Conservation (phyloP, 345 rosid species). For the Nephelium lappaceum region DNA sequence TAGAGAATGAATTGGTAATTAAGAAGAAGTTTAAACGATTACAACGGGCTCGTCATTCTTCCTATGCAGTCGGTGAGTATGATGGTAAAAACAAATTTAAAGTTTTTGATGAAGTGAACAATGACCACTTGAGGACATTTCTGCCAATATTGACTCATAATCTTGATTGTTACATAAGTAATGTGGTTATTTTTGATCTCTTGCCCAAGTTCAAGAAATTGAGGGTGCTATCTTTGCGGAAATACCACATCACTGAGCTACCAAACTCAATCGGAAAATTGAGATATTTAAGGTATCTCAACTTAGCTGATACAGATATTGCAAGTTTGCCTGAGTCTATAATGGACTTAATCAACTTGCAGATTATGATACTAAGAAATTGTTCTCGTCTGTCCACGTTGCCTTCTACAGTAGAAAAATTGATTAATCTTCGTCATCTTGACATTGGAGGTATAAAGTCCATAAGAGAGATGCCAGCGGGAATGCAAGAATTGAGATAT, state of each 20-base stretch:
- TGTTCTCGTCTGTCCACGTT: too few species aligned
- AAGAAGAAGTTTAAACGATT: neutral
- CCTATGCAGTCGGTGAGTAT: neutral
- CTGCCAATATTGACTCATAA: neutral
- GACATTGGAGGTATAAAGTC: too few species aligned
- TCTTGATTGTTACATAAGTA: neutral
- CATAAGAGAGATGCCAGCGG: too few species aligned
- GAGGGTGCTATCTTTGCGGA: neutral
- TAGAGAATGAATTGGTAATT: neutral
- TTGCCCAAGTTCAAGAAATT: neutral
- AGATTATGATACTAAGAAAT: too few species aligned
- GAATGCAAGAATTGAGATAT: too few species aligned
- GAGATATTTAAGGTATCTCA: neutral
- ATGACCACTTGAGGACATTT: neutral
- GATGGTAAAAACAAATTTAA: neutral
- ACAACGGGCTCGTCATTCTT: neutral
- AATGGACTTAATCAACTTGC: too few species aligned
- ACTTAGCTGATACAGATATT: too few species aligned
- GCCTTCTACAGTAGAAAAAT: too few species aligned
- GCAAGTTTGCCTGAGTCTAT: too few species aligned
- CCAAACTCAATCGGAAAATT: conserved; percentile 18
- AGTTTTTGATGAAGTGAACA: neutral
- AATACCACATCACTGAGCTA: neutral
- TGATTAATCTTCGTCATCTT: too few species aligned
- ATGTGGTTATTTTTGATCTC: neutral